Evolutionary conservation across 441 rosid genomes (phyloP), one percentile per base, ranked within the genome.

Genomic region (Melastoma candidum): DNA sequence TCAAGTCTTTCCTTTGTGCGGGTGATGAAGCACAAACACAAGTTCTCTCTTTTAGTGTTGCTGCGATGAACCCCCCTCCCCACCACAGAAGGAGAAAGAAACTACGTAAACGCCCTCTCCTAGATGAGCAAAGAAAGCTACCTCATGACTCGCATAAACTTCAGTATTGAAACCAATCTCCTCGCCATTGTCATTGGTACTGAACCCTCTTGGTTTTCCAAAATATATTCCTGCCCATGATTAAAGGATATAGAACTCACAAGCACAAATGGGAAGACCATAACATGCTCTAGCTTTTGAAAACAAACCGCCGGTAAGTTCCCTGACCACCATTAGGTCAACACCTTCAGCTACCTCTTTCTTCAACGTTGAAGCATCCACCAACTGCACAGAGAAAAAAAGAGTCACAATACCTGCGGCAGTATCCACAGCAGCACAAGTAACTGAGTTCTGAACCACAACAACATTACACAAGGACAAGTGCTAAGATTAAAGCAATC

Each of bases 271-370:
- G 6, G 8, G 8, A 36, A 36, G 41, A 36, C 41, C 8, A 9
- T 36, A 9, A 36, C 41, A 36, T 4, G 41, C 41, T 36, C 8
- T 36, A 36, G 41, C 41, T 36, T 36, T 36, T 24, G 27, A 32
- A 60, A 43, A 68, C 82, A 47, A 49, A 85, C 98, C 98, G 73
- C 98, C 97, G 2, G 97, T 92, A 67, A 92, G 98, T 82, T 88
- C 97, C 75, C 97, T 82, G 11, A 92, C 92, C 65, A 88, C 97
- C 97, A 88, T 75, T 24, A 92, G 73, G 64, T 92, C 97, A 73
- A 92, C 95, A 48, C 90, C 97, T 75, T 92, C 87, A 49, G 87
- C 98, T 46, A 85, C 87, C 66, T 92, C 95, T 70, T 74, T 85
- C 78, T 85, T 92, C 71, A 85, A 77, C 52, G 95, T 87, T 14